Conservation (phyloP, 345 rosid species). For the Salix dunnii region DNA sequence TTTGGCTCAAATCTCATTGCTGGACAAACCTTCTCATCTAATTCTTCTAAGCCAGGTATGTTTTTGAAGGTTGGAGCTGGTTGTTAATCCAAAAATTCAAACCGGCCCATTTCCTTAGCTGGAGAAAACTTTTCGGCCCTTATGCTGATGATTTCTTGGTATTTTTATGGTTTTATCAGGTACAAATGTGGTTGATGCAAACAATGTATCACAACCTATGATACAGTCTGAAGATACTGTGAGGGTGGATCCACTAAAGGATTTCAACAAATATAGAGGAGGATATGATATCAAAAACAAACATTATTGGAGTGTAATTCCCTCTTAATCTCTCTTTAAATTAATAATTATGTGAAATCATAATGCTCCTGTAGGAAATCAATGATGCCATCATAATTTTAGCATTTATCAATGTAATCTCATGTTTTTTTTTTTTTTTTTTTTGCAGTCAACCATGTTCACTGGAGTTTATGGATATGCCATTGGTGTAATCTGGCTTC, state of each 20-base stretch:
- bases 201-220: constrained; percentile 18
- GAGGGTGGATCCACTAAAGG: constrained; percentile 53
- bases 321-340: background rate
- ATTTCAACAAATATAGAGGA: constrained; percentile 54
- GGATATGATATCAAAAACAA: constrained; percentile 60
- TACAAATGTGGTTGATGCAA: constrained; percentile 20
- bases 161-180: constrained; percentile 15
- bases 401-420: background rate
- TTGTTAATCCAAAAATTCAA: background rate
- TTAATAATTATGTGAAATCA: background rate
- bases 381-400: background rate
- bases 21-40: constrained; percentile 8
- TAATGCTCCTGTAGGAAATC: background rate
- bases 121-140: background rate
- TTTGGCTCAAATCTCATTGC: constrained; percentile 14
- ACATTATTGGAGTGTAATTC: constrained; percentile 72
- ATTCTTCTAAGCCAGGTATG: constrained; percentile 19
- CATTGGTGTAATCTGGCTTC: constrained; percentile 48
- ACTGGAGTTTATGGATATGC: constrained; percentile 59
- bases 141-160: background rate
- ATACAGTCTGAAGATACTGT: constrained; percentile 37
- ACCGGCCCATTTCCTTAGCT: background rate
- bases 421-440: background rate
- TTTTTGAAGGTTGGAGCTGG: background rate
- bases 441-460: constrained; percentile 53